A percentile compares a stretch with the other conserved stretches of the same genome.
These are phyloP conservation scores for Teunomyces panamensis DNA, from an alignment of 805 yeast genomes.

Conservation along the genomic window DNA sequence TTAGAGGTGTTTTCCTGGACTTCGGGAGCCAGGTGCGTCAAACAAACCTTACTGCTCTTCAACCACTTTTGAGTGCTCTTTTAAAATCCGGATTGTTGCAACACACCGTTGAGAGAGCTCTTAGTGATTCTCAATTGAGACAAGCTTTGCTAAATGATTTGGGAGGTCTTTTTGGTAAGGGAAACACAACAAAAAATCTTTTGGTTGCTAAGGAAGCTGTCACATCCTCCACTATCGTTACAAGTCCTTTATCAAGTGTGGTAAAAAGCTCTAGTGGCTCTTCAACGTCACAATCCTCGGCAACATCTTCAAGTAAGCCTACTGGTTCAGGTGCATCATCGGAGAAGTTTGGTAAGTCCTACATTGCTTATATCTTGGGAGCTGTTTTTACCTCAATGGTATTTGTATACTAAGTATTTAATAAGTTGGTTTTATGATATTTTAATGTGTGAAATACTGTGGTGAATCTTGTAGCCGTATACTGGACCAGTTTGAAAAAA, in stretches of 20 bases:
- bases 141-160: constrained; percentile 21
- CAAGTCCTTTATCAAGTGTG: not conserved
- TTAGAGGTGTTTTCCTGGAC: constrained; percentile 22
- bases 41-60: constrained; percentile 16
- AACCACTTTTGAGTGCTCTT: constrained; percentile 19
- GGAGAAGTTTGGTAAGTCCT: not conserved
- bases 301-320: not conserved
- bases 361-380: not conserved
- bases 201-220: not conserved
- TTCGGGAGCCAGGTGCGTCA: constrained; percentile 14
- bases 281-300: not conserved
- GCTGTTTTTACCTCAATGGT: not conserved
- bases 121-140: constrained; percentile 18
- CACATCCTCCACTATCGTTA: not conserved
- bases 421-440: not conserved
- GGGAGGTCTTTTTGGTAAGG: constrained; percentile 16
- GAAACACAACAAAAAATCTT: constrained; percentile 10
- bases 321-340: not conserved
- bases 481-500: not conserved
- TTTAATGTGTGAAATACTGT: not conserved
- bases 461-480: not conserved
- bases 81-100: constrained; percentile 23
- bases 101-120: constrained; percentile 20
- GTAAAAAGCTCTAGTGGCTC: not conserved
- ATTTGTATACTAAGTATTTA: not conserved